Percentiles rank a stretch among this genome's conserved stretches.
Conservation (phyloP, 495 filamentous ascomycete genomes). For the Hypoxylon trugodes region DNA sequence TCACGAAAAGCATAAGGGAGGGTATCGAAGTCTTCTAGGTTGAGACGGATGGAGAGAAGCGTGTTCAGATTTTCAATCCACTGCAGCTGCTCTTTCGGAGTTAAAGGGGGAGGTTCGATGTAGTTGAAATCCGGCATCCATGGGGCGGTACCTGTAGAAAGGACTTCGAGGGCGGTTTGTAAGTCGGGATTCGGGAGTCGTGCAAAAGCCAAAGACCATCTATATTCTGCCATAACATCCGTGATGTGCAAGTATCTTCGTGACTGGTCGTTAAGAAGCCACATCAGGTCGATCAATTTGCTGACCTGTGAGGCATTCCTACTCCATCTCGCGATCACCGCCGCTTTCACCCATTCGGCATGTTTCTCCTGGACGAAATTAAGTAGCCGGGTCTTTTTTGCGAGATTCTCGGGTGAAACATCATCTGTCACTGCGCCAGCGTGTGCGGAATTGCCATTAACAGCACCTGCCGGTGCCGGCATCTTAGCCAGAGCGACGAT, state of each 20-base stretch:
- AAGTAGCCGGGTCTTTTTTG: conserved; percentile 81
- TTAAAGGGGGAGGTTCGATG: conserved; percentile 75
- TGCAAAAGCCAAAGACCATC: conserved; percentile 68
- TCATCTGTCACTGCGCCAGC: conserved; percentile 54
- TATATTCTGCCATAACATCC: conserved; percentile 70
- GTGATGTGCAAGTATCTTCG: conserved; percentile 64
- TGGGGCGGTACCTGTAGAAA: conserved; percentile 75
- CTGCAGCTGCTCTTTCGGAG: conserved; percentile 68
- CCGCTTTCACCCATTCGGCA: conserved; percentile 80
- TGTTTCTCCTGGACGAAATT: conserved; percentile 70
- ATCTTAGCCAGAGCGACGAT: conserved; percentile 75
- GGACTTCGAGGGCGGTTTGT: conserved; percentile 83
- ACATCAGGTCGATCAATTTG: conserved; percentile 83
- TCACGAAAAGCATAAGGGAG: conserved; percentile 76
- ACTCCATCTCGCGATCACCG: conserved; percentile 90
- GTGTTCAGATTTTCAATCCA: conserved; percentile 83
- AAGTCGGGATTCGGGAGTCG: conserved; percentile 88
- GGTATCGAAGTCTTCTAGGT: conserved; percentile 78
- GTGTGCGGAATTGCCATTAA: conserved; percentile 59
- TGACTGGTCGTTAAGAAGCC: conserved; percentile 70
- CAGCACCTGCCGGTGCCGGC: conserved; percentile 55
- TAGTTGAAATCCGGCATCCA: conserved; percentile 87
- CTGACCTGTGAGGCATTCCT: conserved; percentile 77
- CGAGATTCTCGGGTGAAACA: conserved; percentile 69
- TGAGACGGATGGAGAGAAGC: conserved; percentile 79